Evolutionary conservation across 331 rosid species (phyloP), one percentile per base, ranked within the genome.

Genomic region (Spiraea crenata): DNA sequence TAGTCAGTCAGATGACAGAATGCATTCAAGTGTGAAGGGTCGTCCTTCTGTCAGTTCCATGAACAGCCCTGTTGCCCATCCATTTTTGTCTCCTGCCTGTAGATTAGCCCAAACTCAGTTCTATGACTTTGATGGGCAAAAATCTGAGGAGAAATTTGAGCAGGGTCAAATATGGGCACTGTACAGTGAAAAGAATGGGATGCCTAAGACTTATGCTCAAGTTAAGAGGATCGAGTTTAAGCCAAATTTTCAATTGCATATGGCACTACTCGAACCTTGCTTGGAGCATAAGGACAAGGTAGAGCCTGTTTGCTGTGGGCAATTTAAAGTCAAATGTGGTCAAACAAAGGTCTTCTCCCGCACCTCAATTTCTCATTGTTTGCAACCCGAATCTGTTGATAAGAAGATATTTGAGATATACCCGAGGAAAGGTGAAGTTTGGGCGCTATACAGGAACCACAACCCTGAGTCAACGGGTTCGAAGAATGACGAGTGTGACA

Each of bases 401-500:
- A 70, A 48, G 52, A 71, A 62, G 42, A 70, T 35, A 59, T 85
- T 64, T 71, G 85, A 74, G 73, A 85, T 90, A 57, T 78, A 74
- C 70, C 96, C 93, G 4, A 79, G 86, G 61, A 77, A 81, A 79
- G 91, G 96, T 42, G 88, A 90, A 78, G 63, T 90, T 55, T 90
- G 96, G 96, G 89, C 84, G 9, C 42, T 87, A 34, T 75, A 59
- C 83, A 77, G 76, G 88, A 83, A 63, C 71, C 78, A 19, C 82
- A 77, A 75, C 49, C 34, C 38, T 69, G 86, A 75, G 46, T 50
- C 57, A 59, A 34, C 73, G 49, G 31, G 62, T 72, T 65, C 86
- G 17, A 49, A 69, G 62, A 77, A 77, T 77, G 70, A 69, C 6
- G 82, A 81, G 45, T 84, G 76, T 63, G 85, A 87, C 70, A 45